A percentile compares a stretch with the other conserved stretches of the same genome.
Evolutionary conservation across 1,284 basidiomycete species (phyloP).

Genomic region (Cutaneotrichosporon cyanovorans): DNA sequence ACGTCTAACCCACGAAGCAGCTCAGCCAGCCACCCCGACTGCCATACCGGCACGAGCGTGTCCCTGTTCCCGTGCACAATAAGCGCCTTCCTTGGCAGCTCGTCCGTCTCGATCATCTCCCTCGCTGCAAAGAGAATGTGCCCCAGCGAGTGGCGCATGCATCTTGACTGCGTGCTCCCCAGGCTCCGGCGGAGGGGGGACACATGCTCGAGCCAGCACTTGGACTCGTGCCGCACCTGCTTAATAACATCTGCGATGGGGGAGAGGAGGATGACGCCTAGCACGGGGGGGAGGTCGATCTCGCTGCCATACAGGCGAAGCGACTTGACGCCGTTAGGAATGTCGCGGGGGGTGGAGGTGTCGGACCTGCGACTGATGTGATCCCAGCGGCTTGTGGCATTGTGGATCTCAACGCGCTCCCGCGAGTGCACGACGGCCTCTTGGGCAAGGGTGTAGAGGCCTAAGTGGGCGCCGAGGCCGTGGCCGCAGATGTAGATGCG

Average conservation of each 20-base stretch:
- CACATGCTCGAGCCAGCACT: constrained; percentile 43
- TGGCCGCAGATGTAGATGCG: constrained; percentile 42
- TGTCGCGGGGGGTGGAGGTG: constrained; percentile 4
- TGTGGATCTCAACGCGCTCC: constrained; percentile 18
- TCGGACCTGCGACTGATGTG: constrained; percentile 5
- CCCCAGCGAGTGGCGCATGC: constrained; percentile 44
- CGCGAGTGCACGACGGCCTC: constrained; percentile 25
- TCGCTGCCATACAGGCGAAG: constrained; percentile 42
- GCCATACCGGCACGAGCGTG: constrained; percentile 36
- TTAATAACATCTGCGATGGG: constrained; percentile 46
- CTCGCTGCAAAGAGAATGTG: constrained; percentile 45
- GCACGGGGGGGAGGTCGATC: constrained; percentile 35
- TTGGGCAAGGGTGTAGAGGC: constrained; percentile 36
- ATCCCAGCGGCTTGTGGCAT: constrained; percentile 12
- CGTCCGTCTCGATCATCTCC: constrained; percentile 37
- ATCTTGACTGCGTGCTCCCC: constrained; percentile 41
- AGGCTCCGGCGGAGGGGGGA: constrained; percentile 37
- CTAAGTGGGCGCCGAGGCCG: constrained; percentile 42
- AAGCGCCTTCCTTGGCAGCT: constrained; percentile 40
- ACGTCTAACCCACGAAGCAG: constrained; percentile 45
- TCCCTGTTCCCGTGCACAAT: constrained; percentile 39
- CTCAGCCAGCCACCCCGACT: constrained; percentile 42
- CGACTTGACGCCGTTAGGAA: constrained; percentile 18
- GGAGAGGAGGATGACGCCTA: constrained; percentile 42
- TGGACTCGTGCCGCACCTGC: constrained; percentile 38